A percentile compares a stretch with the other conserved stretches of the same genome.
Conservation (phyloP, 1,284 basidiomycete genomes). For the Laetiporus sulphureus region DNA sequence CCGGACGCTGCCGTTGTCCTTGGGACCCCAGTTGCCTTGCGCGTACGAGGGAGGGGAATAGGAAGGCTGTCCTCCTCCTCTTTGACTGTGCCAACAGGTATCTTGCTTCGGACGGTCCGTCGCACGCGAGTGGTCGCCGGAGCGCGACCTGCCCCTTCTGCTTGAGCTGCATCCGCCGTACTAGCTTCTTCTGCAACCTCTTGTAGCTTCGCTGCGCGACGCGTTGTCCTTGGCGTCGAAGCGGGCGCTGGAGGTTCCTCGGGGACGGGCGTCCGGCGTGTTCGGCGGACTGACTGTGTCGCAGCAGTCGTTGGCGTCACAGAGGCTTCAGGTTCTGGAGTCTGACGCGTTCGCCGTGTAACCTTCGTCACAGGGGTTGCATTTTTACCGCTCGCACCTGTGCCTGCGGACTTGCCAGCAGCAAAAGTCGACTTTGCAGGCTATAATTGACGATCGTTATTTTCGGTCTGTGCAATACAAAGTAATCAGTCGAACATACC, state of each 20-base stretch:
- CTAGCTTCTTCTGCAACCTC: neutral
- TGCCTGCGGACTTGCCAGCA: constrained; percentile 7
- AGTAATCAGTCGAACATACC: too few species aligned
- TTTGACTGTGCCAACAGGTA: constrained; percentile 17
- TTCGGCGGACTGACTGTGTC: constrained; percentile 11
- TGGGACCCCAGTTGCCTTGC: constrained; percentile 5
- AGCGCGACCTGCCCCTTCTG: constrained; percentile 10
- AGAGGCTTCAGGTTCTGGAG: too few species aligned
- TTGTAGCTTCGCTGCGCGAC: constrained; percentile 14
- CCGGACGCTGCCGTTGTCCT: neutral
- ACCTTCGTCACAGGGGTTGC: constrained; percentile 3
- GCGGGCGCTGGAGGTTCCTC: constrained; percentile 9
- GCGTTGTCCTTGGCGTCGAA: constrained; percentile 9
- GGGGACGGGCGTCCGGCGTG: constrained; percentile 17
- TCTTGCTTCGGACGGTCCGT: constrained; percentile 19
- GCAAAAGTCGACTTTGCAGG: constrained; percentile 6
- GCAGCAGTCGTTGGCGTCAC: too few species aligned
- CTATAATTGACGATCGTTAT: too few species aligned
- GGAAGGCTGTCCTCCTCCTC: constrained; percentile 18
- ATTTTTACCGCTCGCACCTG: neutral
- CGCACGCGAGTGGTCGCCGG: constrained; percentile 12
- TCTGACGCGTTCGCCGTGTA: constrained; percentile 4
- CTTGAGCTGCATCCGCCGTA: too few species aligned
- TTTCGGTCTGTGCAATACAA: too few species aligned
- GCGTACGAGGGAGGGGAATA: constrained; percentile 8